Base-by-base conservation (phyloP, 1,284 basidiomycete species). In the Golubevia sp. region DNA sequence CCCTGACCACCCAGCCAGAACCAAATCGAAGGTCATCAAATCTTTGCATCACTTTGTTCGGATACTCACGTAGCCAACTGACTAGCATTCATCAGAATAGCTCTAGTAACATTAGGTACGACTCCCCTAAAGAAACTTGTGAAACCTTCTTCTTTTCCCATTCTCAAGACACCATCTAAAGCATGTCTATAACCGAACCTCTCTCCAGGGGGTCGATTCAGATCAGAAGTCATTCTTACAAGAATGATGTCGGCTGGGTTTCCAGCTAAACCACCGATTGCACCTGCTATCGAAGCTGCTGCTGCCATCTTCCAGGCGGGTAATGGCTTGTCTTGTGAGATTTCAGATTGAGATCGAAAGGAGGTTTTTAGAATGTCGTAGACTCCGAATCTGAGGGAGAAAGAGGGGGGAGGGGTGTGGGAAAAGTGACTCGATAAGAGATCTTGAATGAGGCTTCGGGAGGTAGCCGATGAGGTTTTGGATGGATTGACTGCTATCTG, bases 181-280 rank as follows among this genome's bases (percentile, higher is more conserved):
- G 86, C 85, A 67, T 87, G 85, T 20, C 81, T 61, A 64, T 85
- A 85, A 21, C 67, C 58, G 48, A 64, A 59, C 44, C 68, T 67
- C 11, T 72, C 30, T n/a, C 63, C 66, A 0, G 73, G 70, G 2
- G 72, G 70, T 55, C 77, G 79, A 56, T 81, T 76, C 52, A 84
- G 71, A 65, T 85, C 85, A 13, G 79, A 78, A 4, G 84, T 85
- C 84, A 85, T 85, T 38, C 85, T 73, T 7, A 85, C 85, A 8
- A 85, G 77, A 57, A 85, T 62, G 53, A 85, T 82, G 88, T 91
- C 91, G 71, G 90, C 90, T 54, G 91, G 91, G 76, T 93, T 93
- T 3, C 91, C 91, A 13, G 90, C 91, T 49, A 92, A 77, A 18
- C 91, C 91, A 24, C 91, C 91, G 1, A 38, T 52, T 18, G 13